Base-by-base conservation (phyloP, 139 green algal species). In the Zygnema circumcarinatum region DNA sequence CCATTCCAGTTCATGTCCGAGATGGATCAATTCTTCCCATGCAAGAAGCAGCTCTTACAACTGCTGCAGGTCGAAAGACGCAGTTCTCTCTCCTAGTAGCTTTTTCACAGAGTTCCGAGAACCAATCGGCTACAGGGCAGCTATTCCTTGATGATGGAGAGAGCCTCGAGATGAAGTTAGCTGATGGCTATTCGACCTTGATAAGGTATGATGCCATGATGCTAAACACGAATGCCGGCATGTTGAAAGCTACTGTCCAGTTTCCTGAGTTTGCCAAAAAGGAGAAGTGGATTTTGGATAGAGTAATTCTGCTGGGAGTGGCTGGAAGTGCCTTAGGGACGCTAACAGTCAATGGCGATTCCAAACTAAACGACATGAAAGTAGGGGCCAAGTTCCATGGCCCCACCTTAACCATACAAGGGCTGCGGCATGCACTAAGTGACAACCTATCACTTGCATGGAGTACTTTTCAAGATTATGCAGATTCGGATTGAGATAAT, bases 11-110 rank as follows among this genome's bases (percentile, higher is more conserved):
- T 41, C 92, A 94, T 67, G 39, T 91, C 54, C 75, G 38, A 20
- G 92, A 83, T 16, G 92, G 92, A 29, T 67, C 67, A 47, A 91
- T 94, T 20, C 40, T 94, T 3, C 89, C 92, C 29, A 83, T 92
- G 80, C 90, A 94, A 83, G 67, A 87, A 56, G 69, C 74, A 2
- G 88, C 54, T 25, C 74, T 81, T 20, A 92, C 88, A 35, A 93
- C 88, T 2, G 78, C 67, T 1, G 84, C 68, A 38, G 79, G 88
- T 31, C 81, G 87, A n/a, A 33, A 80, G 29, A 87, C 81, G 1
- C 90, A 87, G 0, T 88, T 93, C 25, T 91, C 83, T 31, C 76
- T 93, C 21, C 29, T 93, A 7, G 82, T 93, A 1, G 62, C 91
- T 0, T 79, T 93, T 87, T 33, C 47, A 31, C 69, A 3, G 16